Base-by-base conservation (phyloP, 176 grass and related monocot species). In the Tuctoria greenei region DNA sequence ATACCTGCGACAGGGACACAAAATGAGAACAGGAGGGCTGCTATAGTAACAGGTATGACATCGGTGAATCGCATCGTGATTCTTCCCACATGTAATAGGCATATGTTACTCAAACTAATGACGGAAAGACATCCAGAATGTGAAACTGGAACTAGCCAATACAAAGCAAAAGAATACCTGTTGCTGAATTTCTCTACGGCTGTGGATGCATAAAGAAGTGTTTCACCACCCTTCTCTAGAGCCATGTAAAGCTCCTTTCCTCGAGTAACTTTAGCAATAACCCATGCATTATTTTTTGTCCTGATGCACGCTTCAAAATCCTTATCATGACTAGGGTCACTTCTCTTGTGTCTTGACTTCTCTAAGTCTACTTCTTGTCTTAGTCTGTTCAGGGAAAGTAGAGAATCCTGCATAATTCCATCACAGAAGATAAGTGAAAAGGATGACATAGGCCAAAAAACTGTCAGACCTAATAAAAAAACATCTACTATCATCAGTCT, bases 101-200 rank as follows among this genome's bases (percentile, higher is more conserved):
- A 45, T 25, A 58, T 13, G 20, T 31, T 11, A 44, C 14, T 68
- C 40, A 63, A 26, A 42, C 15, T 47, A 4, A 60, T 16, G 6
- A 49, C 1, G 0, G 26, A 55, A 71, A 24, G 34, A 67, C 50
- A 64, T 57, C 46, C 17, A 38, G 14, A 23, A 71, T 40, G 64
- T 17, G 16, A 58, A 75, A 50, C 12, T 24, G 35, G 80, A 67
- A 67, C 27, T 64, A 61, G 41, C 28, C 21, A 81, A 3, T 24
- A 44, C 40, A 82, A 18, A 71, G 31, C 4, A 73, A 88, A 52
- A 74, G 38, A 21, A 70, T 82, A 95, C 95, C 95, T 99, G 82
- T 92, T 92, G 85, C 91, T 99, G 64, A 99, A 99, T 75, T 99
- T 99, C 73, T 99, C 95, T 37, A 99, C 82, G 65, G 95, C 85